phyloP scores from a whole-genome alignment of 2,329 filamentous ascomycete species.

The Thelonectria olida region DNA sequence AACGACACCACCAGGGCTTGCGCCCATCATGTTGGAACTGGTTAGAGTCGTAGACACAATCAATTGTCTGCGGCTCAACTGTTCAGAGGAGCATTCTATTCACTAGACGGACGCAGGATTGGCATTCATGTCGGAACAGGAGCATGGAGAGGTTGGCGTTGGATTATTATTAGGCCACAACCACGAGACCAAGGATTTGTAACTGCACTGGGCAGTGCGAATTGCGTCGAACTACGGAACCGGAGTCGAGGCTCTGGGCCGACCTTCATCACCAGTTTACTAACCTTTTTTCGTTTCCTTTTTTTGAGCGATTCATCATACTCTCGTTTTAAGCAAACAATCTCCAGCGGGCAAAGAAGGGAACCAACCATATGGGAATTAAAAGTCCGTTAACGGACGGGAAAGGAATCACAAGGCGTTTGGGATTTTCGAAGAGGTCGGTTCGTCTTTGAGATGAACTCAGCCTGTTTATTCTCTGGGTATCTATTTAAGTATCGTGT shows the following conservation, averaged over 20 bases:
- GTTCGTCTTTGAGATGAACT: slow-evolving; percentile 29
- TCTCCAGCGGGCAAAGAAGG: slow-evolving; percentile 28
- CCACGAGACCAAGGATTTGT: neutral
- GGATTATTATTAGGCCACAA: slow-evolving; percentile 4
- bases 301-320: slow-evolving; percentile 30
- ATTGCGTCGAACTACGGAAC: neutral
- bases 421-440: slow-evolving; percentile 23
- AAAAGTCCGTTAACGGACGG: slow-evolving; percentile 24
- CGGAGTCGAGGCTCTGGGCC: neutral
- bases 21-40: neutral
- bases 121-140: slow-evolving; percentile 10
- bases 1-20: neutral
- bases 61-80: neutral
- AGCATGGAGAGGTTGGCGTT: slow-evolving; percentile 20
- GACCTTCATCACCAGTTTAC: slow-evolving; percentile 1
- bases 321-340: slow-evolving; percentile 33
- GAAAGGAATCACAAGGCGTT: slow-evolving; percentile 32
- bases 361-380: slow-evolving; percentile 15
- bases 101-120: slow-evolving; percentile 12
- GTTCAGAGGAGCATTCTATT: slow-evolving; percentile 4
- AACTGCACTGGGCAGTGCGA: neutral
- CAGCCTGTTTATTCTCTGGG: slow-evolving; percentile 34
- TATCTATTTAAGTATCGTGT: slow-evolving; percentile 38
- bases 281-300: neutral
- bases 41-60: neutral